Evolutionary conservation across 345 rosid species (phyloP), one percentile per base, ranked within the genome.

Genomic region (Erucastrum elatum): DNA sequence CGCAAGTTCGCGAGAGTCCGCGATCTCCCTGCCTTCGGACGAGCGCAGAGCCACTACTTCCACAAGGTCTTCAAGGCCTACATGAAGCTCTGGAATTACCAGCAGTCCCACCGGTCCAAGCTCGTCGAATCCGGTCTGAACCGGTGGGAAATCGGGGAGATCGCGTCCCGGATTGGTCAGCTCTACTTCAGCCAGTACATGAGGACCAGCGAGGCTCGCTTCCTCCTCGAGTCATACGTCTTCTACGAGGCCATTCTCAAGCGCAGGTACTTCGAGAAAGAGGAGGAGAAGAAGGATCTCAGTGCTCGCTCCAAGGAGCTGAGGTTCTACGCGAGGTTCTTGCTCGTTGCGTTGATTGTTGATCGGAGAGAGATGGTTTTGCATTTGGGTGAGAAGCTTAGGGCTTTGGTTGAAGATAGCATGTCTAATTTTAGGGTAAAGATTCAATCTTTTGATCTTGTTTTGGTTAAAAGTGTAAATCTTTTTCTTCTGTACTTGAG

Each of bases 91-190:
- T 96, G 99, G 99, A 96, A 86, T 88, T 93, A 83, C 85, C 99
- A 96, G 90, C 99, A 93, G 60, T 90, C 85, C 26, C 81, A 93
- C 83, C 82, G 99, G 79, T 11, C 88, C 2, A 83, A 75, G 80
- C 94, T 96, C 26, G 88, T 96, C 2, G 86, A 81, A 4, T 78
- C 92, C n/a, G 99, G 99, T 21, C 80, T 93, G 67, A 87, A 88
- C 80, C 92, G 99, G 10, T 95, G 97, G 97, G 99, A 95, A 82
- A 93, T 95, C 70, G 99, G 99, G 31, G 97, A 95, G 91, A 91
- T 95, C 89, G 99, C 99, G 9, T 88, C 98, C 83, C 94, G 99
- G 82, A 96, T 96, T 89, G 98, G 98, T 29, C 99, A 96, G 90
- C 90, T 96, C 31, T 96, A 96, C 84, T 96, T 87, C 81, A 85